Percentiles rank a stretch among this genome's conserved stretches.
Conservation (phyloP, 306 rosid species). For the Nissolia schottii region DNA sequence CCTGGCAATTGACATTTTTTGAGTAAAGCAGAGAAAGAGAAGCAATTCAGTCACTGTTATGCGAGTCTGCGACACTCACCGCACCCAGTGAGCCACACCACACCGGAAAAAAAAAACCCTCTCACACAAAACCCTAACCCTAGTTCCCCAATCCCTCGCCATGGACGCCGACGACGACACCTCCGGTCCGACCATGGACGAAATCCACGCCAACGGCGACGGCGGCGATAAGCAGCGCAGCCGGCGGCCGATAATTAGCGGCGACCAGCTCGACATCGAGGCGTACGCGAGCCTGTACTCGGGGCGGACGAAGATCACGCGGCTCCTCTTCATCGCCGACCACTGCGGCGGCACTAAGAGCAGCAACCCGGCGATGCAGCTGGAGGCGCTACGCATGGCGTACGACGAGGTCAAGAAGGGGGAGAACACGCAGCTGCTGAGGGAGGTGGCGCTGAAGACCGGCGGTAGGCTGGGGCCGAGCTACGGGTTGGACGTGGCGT, state of each 20-base stretch:
- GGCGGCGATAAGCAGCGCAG: constrained; percentile 54
- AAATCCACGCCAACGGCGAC: constrained; percentile 74
- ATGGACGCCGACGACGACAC: constrained; percentile 87
- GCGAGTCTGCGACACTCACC: too few species aligned
- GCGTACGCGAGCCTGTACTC: constrained; percentile 82
- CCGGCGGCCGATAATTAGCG: constrained; percentile 67
- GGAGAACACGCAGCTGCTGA: constrained; percentile 73
- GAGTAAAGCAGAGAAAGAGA: not conserved
- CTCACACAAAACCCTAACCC: constrained; percentile 28
- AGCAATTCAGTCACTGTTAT: too few species aligned
- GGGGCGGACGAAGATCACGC: constrained; percentile 82
- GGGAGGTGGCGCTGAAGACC: constrained; percentile 81
- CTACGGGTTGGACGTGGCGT: constrained; percentile 55
- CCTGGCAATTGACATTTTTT: too few species aligned
- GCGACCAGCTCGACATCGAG: constrained; percentile 93
- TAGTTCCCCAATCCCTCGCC: not conserved
- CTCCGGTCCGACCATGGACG: constrained; percentile 70
- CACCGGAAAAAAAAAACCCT: constrained; percentile 18
- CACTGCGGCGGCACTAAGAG: constrained; percentile 33
- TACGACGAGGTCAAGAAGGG: constrained; percentile 98
- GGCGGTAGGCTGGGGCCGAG: constrained; percentile 61
- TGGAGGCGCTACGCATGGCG: constrained; percentile 95
- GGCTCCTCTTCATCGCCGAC: constrained; percentile 76
- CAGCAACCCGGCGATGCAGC: constrained; percentile 51
- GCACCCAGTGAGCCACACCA: not conserved